Conservation (phyloP, 495 filamentous ascomycete species). For the Hyaloscypha finlandica region DNA sequence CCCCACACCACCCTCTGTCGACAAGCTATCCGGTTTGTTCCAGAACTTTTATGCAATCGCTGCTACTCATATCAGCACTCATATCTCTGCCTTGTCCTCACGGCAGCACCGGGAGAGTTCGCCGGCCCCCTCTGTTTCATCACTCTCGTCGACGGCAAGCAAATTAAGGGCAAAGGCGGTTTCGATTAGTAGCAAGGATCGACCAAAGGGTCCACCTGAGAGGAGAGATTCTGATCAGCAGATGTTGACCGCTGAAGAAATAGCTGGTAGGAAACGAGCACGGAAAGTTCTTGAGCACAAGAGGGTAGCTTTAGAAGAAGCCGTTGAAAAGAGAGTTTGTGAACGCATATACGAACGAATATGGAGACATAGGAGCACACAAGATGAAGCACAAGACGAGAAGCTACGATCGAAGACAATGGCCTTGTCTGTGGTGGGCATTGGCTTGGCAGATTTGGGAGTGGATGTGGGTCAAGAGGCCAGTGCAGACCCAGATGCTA, state of each 20-base stretch:
- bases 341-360: slow-evolving; percentile 84
- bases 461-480: slow-evolving; percentile 64
- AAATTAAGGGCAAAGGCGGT: slow-evolving; percentile 52
- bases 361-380: slow-evolving; percentile 86
- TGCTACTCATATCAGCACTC: slow-evolving; percentile 79
- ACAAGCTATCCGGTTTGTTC: slow-evolving; percentile 81
- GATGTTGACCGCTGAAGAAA: slow-evolving; percentile 89
- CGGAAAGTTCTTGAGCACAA: slow-evolving; percentile 77
- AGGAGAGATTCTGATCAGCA: slow-evolving; percentile 64
- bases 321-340: slow-evolving; percentile 84
- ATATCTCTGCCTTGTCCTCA: slow-evolving; percentile 80
- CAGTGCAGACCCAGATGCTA: slow-evolving; percentile 43
- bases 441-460: slow-evolving; percentile 83
- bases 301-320: slow-evolving; percentile 78
- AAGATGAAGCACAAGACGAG: slow-evolving; percentile 94
- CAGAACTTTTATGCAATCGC: slow-evolving; percentile 92
- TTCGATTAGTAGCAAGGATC: slow-evolving; percentile 52
- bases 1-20: slow-evolving; percentile 77
- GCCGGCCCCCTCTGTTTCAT: slow-evolving; percentile 50
- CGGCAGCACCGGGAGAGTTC: slow-evolving; percentile 64
- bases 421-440: slow-evolving; percentile 85
- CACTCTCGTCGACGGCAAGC: slow-evolving; percentile 53
- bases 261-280: slow-evolving; percentile 75
- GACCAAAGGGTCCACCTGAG: slow-evolving; percentile 39
- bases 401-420: slow-evolving; percentile 94